phyloP scores from a whole-genome alignment of 2,329 filamentous ascomycete genomes.

The Clonostachys byssicola region DNA sequence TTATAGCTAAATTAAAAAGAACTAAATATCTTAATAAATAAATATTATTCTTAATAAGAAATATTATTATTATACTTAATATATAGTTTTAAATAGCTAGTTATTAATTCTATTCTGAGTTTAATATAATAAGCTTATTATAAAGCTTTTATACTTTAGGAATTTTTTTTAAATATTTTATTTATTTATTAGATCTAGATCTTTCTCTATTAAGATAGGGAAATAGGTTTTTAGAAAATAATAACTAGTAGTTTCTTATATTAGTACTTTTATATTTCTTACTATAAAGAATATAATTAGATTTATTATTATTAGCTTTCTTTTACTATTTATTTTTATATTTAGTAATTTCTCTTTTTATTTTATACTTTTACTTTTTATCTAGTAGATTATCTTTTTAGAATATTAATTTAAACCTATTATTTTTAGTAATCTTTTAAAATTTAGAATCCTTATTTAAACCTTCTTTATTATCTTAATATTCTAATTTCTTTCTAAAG shows the following conservation, averaged over 20 bases:
- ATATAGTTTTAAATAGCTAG: too few species aligned
- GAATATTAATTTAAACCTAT: background rate
- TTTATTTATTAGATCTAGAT: too few species aligned
- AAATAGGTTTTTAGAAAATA: background rate
- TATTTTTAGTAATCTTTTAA: background rate
- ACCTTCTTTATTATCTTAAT: too few species aligned
- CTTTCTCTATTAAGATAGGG: too few species aligned
- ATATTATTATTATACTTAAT: too few species aligned
- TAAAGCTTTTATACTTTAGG: background rate
- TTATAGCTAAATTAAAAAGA: background rate
- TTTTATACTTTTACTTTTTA: background rate
- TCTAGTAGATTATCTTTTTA: background rate
- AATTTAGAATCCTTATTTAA: too few species aligned
- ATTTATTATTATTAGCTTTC: background rate
- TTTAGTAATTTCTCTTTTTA: background rate
- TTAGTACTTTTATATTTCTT: too few species aligned
- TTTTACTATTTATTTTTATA: background rate
- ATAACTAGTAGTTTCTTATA: background rate
- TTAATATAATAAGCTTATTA: background rate
- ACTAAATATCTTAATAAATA: background rate
- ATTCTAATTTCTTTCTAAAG: too few species aligned
- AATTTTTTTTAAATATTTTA: background rate
- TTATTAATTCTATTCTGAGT: too few species aligned
- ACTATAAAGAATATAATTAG: too few species aligned
- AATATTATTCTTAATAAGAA: background rate